Evolutionary conservation across 192 early-diverging fungal genomes (phyloP).

Genomic region (Thamnidium elegans): DNA sequence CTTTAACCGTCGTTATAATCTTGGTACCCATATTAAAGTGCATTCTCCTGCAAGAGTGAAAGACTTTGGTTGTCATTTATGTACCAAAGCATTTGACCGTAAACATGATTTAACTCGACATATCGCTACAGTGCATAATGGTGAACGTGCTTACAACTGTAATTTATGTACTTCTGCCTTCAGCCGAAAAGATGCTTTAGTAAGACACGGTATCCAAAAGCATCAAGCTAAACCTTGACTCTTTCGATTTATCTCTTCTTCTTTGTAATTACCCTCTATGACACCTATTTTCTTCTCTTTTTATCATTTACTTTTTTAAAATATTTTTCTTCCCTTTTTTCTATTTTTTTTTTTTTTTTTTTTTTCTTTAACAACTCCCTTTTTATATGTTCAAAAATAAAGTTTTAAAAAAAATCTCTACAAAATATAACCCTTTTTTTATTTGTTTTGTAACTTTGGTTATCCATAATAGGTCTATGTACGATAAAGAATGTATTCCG

Average conservation of each 20-base stretch:
- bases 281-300: not conserved
- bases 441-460: too few relatives aligned
- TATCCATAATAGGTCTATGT: too few relatives aligned
- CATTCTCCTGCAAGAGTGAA: slow-evolving; percentile 59
- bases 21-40: slow-evolving; percentile 71
- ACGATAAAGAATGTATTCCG: too few relatives aligned
- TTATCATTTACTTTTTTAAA: not conserved
- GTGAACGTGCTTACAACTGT: slow-evolving; percentile 59
- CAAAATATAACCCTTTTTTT: too few relatives aligned
- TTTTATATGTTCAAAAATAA: not conserved
- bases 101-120: slow-evolving; percentile 79
- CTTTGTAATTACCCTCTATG: not conserved
- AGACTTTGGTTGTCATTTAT: slow-evolving; percentile 58
- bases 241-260: too few relatives aligned
- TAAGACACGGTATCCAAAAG: slow-evolving; percentile 42
- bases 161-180: slow-evolving; percentile 52
- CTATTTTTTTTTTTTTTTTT: not conserved
- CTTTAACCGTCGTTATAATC: slow-evolving; percentile 81
- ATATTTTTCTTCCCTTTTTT: too few relatives aligned
- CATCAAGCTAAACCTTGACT: not conserved
- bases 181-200: slow-evolving; percentile 65
- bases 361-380: not conserved
- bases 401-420: not conserved
- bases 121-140: slow-evolving; percentile 58
- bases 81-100: slow-evolving; percentile 66